Base-by-base conservation (phyloP, 768 basidiomycete species). In the Hemileccinum rubropunctum region DNA sequence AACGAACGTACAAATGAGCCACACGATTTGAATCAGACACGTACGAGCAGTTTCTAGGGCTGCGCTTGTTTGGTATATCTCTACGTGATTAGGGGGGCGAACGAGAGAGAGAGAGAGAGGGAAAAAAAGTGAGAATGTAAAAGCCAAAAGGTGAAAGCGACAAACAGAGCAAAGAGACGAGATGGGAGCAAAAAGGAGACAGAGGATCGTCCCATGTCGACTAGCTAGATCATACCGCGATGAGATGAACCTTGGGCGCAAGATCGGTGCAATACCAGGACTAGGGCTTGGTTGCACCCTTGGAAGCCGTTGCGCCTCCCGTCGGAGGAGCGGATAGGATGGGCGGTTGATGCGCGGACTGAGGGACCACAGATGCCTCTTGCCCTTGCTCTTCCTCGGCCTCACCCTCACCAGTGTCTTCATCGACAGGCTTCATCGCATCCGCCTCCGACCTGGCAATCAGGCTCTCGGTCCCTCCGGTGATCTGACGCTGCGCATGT, bases 381-480 rank as follows among this genome's bases (percentile, higher is more conserved):
- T 37, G 17, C 14, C 45, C 48, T 38, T 42, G 36, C 14, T 50
- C 55, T 34, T 53, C 62, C 13, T 14, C 23, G n/a, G n/a, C n/a
- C 9, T 61, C 65, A 8, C 27, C 49, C 2, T 26, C 44, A 7
- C 47, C 42, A 0, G 48, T 28, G 1, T 54, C 58, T 12, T 81
- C 82, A 15, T 83, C 88, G 4, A 91, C 86, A 13, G 88, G 88
- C 60, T 91, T 91, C 83, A 91, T 85, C 44, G 80, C 80, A 56
- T 81, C 80, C 44, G 44, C 68, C 13, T 80, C 78, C 8, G 59
- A 43, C 51, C 37, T 65, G 7, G 50, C 42, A 2, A 60, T 45
- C 9, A 47, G 33, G 37, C 34, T 57, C 42, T 53, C 52, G 13
- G 30, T 30, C 23, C 43, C 58, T 7, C 46, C 50, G 1, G 52